Percentiles rank a stretch among this genome's conserved stretches.
These are phyloP conservation scores for Scheffersomyces illinoinensis DNA, from an alignment of 1,139 yeast genomes.

Conservation along the genomic window DNA sequence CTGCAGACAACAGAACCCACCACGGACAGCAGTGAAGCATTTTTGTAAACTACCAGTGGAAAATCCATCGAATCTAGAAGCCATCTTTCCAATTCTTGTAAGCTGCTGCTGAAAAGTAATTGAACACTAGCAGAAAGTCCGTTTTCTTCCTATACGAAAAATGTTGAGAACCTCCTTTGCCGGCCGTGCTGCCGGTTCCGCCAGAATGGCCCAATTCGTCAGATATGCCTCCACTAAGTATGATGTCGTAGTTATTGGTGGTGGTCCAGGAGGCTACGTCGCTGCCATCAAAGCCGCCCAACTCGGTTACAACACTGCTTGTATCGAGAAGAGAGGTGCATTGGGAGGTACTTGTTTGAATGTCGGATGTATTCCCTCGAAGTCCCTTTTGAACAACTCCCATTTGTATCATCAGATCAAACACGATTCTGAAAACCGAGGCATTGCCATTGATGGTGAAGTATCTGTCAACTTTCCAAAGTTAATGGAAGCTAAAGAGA, in stretches of 20 bases:
- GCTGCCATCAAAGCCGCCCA: slow-evolving; percentile 99
- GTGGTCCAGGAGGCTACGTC: slow-evolving; percentile 99
- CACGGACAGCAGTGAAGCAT: slow-evolving; percentile 10
- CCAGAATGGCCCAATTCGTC: slow-evolving; percentile 26
- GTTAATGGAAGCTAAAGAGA: slow-evolving; percentile 91
- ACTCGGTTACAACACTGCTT: slow-evolving; percentile 89
- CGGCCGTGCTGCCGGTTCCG: slow-evolving; percentile 2
- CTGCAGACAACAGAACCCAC: neutral
- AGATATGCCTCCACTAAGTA: slow-evolving; percentile 55
- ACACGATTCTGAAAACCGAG: slow-evolving; percentile 83
- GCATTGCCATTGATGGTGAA: slow-evolving; percentile 79
- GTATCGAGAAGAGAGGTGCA: slow-evolving; percentile 93
- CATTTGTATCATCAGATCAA: slow-evolving; percentile 87
- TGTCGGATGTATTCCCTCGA: slow-evolving; percentile 98
- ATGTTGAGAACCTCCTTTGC: slow-evolving; percentile 18
- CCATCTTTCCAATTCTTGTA: neutral
- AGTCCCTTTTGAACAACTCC: slow-evolving; percentile 91
- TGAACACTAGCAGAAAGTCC: neutral
- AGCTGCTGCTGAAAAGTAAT: neutral
- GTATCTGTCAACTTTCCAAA: slow-evolving; percentile 72
- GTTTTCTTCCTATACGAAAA: neutral
- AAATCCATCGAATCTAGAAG: neutral
- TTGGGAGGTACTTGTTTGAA: slow-evolving; percentile 98
- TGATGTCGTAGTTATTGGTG: slow-evolving; percentile 94
- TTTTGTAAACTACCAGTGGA: slow-evolving; percentile 3